Conservation (phyloP, 208 protist species). For the Wallacemonas sp. region DNA sequence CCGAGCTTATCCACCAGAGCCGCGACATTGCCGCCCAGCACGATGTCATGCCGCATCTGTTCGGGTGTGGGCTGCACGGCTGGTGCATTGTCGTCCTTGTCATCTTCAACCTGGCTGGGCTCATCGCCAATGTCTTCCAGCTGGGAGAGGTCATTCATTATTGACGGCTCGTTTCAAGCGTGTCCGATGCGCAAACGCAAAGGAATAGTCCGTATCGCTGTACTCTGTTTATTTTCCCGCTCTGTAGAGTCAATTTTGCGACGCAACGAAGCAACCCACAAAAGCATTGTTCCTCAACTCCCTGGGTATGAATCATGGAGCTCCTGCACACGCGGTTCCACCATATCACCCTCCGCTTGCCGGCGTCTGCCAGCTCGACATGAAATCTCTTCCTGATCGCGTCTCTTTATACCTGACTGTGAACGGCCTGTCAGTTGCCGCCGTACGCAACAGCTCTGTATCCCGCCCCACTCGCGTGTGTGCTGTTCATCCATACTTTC, state of each 20-base stretch:
- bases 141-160: constrained; percentile 34
- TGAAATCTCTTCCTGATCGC: too few relatives aligned
- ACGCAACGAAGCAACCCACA: constrained; percentile 7
- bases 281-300: too few relatives aligned
- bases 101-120: constrained; percentile 35
- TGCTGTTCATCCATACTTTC: too few relatives aligned
- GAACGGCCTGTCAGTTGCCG: not conserved
- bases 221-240: not conserved
- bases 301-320: too few relatives aligned
- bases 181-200: not conserved
- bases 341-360: too few relatives aligned
- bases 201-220: not conserved
- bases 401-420: too few relatives aligned
- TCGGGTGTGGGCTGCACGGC: constrained; percentile 28
- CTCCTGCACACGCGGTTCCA: too few relatives aligned
- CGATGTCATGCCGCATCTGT: constrained; percentile 55
- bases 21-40: constrained; percentile 33
- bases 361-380: too few relatives aligned
- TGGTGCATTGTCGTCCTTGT: constrained; percentile 29
- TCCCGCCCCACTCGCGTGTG: not conserved
- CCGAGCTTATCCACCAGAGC: constrained; percentile 53
- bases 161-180: not conserved
- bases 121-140: constrained; percentile 41
- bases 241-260: not conserved
- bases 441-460: not conserved